phyloP scores from a whole-genome alignment of 2,329 filamentous ascomycete species.

The Trichoderma brevicompactum region DNA sequence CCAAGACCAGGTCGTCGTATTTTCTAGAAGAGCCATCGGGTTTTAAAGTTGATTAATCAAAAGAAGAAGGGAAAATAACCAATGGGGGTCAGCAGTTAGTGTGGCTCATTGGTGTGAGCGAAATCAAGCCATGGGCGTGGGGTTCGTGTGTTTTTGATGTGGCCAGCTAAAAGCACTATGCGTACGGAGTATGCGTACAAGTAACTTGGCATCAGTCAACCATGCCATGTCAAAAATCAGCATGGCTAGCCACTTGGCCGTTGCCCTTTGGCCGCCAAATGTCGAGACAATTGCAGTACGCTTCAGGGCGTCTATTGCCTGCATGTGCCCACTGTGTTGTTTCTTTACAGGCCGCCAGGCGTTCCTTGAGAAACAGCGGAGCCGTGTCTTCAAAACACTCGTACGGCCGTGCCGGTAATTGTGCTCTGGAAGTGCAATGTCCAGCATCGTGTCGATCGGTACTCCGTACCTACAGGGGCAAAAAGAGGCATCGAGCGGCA shows the following conservation, averaged over 20 bases:
- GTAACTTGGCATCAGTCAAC: too few relatives aligned
- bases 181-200: background rate
- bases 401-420: background rate
- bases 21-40: constrained; percentile 2
- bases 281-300: too few relatives aligned
- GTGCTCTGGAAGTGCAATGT: background rate
- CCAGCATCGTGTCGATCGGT: background rate
- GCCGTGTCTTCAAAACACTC: background rate
- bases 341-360: background rate
- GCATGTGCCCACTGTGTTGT: background rate
- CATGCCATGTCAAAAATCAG: background rate
- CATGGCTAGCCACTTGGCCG: background rate
- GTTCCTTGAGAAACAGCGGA: constrained; percentile 1
- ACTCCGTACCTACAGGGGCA: constrained; percentile 1
- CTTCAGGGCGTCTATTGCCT: background rate
- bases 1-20: background rate
- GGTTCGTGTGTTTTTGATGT: too few relatives aligned
- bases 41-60: background rate
- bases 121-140: constrained; percentile 26
- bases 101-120: constrained; percentile 16
- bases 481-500: background rate
- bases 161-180: too few relatives aligned
- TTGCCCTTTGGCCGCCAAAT: background rate
- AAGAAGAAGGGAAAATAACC: background rate
- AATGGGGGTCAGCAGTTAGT: background rate